A percentile compares a stretch with the other conserved stretches of the same genome.
Conservation (phyloP, 83 land plant genomes). For the Larix sibirica region DNA sequence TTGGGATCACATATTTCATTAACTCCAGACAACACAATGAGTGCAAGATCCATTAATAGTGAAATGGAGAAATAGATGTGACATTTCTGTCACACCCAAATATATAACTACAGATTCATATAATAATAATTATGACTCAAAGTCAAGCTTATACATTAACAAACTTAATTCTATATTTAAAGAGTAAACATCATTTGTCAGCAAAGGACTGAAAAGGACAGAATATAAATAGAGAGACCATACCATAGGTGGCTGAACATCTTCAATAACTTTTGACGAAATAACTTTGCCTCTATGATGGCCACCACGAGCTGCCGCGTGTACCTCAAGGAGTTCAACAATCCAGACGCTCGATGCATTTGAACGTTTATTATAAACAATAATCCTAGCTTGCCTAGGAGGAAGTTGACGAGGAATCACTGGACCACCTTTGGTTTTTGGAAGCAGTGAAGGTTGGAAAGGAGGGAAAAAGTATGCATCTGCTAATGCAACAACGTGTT, state of each 20-base stretch:
- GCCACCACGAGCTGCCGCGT: constrained; percentile 97
- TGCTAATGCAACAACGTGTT: constrained; percentile 88
- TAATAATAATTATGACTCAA: no score
- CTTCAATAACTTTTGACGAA: constrained; percentile 75
- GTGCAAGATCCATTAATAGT: no score
- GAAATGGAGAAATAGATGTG: no score
- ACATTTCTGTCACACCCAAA: background rate
- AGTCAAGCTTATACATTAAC: no score
- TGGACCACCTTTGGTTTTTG: constrained; percentile 78
- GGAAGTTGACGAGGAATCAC: constrained; percentile 88
- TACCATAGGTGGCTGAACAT: constrained; percentile 99
- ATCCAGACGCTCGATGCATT: constrained; percentile 93
- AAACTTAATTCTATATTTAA: no score
- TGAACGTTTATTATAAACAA: constrained; percentile 86
- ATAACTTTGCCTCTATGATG: constrained; percentile 95
- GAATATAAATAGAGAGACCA: background rate
- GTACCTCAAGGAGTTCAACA: constrained; percentile 91
- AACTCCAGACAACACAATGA: no score
- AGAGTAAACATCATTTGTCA: no score
- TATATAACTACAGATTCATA: background rate
- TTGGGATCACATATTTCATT: no score
- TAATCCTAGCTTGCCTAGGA: constrained; percentile 85
- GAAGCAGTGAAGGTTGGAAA: constrained; percentile 84
- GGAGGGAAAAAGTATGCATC: constrained; percentile 99
- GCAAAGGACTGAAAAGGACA: no score